A percentile compares a stretch with the other conserved stretches of the same genome.
Evolutionary conservation across 768 basidiomycete genomes (phyloP).

Genomic region (Rhizopogon vinicolor): DNA sequence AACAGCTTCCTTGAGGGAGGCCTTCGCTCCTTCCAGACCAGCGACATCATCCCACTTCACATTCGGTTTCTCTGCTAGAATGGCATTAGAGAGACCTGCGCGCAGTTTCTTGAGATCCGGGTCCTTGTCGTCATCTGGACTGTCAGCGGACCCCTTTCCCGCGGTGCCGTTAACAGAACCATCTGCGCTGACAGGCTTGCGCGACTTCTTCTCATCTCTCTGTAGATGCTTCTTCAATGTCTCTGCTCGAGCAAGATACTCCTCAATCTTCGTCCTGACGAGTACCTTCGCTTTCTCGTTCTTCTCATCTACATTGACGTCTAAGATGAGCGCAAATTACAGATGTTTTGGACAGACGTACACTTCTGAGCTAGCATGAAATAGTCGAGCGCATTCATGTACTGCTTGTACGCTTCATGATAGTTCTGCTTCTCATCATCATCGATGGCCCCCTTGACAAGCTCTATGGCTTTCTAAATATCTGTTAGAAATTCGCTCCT

Average conservation of each 20-base stretch:
- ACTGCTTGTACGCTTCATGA: slow-evolving; percentile 88
- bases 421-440: slow-evolving; percentile 93
- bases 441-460: slow-evolving; percentile 90
- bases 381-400: slow-evolving; percentile 94
- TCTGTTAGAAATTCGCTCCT: slow-evolving; percentile 11
- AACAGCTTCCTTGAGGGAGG: slow-evolving; percentile 95
- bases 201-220: slow-evolving; percentile 53
- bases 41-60: slow-evolving; percentile 99
- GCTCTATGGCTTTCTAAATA: slow-evolving; percentile 74
- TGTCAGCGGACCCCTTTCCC: slow-evolving; percentile 47
- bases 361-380: slow-evolving; percentile 98
- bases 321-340: slow-evolving; percentile 21
- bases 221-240: slow-evolving; percentile 81
- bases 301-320: slow-evolving; percentile 57
- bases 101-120: slow-evolving; percentile 95
- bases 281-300: slow-evolving; percentile 88
- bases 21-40: slow-evolving; percentile 92
- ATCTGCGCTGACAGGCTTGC: slow-evolving; percentile 45
- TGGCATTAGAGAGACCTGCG: slow-evolving; percentile 84
- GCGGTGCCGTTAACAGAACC: slow-evolving; percentile 36
- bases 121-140: slow-evolving; percentile 68
- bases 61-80: slow-evolving; percentile 90
- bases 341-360: slow-evolving; percentile 24
- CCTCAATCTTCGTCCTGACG: slow-evolving; percentile 83
- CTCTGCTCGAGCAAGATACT: slow-evolving; percentile 91